Conservation (phyloP, 352 stramenopile genomes). For the Pseudoperonospora humuli region DNA sequence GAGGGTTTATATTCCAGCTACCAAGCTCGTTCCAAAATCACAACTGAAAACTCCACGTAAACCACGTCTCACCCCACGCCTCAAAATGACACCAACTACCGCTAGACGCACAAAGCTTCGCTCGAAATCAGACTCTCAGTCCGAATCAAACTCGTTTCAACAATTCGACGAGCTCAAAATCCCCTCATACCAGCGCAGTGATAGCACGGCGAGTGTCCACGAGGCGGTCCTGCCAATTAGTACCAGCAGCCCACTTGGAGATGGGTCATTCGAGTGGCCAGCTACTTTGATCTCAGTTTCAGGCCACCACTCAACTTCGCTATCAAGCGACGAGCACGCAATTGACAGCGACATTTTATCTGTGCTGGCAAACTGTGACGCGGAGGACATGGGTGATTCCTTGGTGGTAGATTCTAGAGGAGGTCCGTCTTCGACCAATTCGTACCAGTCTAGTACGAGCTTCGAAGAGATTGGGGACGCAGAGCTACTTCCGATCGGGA, state of each 20-base stretch:
- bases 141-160: conserved; percentile 23
- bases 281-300: conserved; percentile 10
- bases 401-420: conserved; percentile 12
- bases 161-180: conserved; percentile 23
- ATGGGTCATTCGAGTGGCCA: conserved; percentile 30
- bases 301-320: conserved; percentile 19
- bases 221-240: conserved; percentile 19
- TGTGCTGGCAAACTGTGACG: conserved; percentile 47
- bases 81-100: conserved; percentile 11
- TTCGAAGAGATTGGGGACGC: conserved; percentile 26
- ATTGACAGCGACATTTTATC: conserved; percentile 77
- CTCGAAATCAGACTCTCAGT: conserved; percentile 58
- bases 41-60: conserved; percentile 24
- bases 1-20: background rate
- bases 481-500: conserved; percentile 29
- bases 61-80: conserved; percentile 32
- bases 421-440: conserved; percentile 10
- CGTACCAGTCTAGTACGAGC: conserved; percentile 24
- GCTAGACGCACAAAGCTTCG: conserved; percentile 35
- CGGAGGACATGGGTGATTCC: conserved; percentile 27
- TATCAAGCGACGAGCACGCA: conserved; percentile 49
- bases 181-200: conserved; percentile 26
- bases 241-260: conserved; percentile 3
- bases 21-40: background rate
- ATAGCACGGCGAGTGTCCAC: conserved; percentile 22